These are phyloP conservation scores for Mycena amicta DNA, from an alignment of 768 basidiomycete species.

Conservation along the genomic window DNA sequence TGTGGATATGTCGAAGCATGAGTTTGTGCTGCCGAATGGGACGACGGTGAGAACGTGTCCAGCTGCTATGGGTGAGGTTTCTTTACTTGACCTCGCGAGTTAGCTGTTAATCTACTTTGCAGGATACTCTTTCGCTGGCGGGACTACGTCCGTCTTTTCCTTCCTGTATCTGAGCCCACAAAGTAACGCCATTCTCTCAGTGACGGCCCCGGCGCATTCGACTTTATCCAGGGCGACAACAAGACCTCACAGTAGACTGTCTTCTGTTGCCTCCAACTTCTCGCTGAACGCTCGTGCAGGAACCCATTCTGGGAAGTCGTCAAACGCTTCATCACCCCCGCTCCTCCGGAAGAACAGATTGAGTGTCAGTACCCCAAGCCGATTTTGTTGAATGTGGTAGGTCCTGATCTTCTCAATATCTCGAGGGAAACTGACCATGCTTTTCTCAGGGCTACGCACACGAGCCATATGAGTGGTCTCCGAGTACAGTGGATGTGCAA, in stretches of 20 bases:
- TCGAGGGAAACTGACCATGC: too few relatives aligned
- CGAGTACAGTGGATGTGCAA: slow-evolving; percentile 73
- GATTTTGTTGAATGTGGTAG: slow-evolving; percentile 76
- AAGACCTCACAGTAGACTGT: slow-evolving; percentile 55
- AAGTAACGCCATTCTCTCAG: slow-evolving; percentile 32
- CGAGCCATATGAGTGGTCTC: slow-evolving; percentile 74
- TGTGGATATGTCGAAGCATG: slow-evolving; percentile 69
- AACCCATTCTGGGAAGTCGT: slow-evolving; percentile 84
- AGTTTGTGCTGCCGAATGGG: slow-evolving; percentile 67
- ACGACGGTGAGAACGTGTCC: slow-evolving; percentile 72
- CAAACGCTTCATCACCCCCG: slow-evolving; percentile 61
- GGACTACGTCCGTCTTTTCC: slow-evolving; percentile 62
- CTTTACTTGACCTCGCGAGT: neutral
- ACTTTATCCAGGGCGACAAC: slow-evolving; percentile 77
- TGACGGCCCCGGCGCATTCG: slow-evolving; percentile 79
- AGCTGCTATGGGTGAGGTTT: slow-evolving; percentile 66
- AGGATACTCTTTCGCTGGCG: slow-evolving; percentile 80
- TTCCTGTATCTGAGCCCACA: neutral
- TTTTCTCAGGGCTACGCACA: slow-evolving; percentile 68
- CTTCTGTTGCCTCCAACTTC: too few relatives aligned
- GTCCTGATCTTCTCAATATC: too few relatives aligned
- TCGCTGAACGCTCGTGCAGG: slow-evolving; percentile 33
- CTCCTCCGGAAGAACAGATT: slow-evolving; percentile 58
- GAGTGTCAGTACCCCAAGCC: slow-evolving; percentile 80
- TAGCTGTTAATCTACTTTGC: neutral